These are phyloP conservation scores for Aureobasidium sp. DNA, from an alignment of 2,329 filamentous ascomycete genomes.

Conservation along the genomic window DNA sequence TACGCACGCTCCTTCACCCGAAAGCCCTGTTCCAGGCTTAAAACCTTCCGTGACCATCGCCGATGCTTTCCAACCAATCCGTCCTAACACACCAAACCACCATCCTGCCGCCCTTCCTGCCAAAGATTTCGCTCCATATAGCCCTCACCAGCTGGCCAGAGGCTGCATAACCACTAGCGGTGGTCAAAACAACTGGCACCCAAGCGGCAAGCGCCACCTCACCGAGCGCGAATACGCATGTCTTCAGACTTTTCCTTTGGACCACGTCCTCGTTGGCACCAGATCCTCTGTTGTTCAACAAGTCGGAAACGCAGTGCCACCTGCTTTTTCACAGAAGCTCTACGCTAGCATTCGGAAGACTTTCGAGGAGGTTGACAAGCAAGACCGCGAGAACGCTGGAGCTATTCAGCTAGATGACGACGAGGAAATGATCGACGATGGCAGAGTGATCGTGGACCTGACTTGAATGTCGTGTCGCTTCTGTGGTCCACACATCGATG, in stretches of 20 bases:
- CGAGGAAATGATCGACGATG: background rate
- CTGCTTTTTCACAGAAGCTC: conserved; percentile 29
- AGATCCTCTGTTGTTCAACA: conserved; percentile 45
- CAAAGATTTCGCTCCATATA: conserved; percentile 30
- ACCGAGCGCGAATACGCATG: conserved; percentile 60
- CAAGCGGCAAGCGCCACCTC: conserved; percentile 52
- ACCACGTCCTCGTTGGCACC: conserved; percentile 47
- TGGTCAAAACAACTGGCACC: conserved; percentile 56
- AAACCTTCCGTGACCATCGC: conserved; percentile 33
- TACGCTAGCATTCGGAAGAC: conserved; percentile 9
- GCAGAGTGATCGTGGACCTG: background rate
- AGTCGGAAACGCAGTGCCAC: conserved; percentile 73
- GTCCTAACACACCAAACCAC: conserved; percentile 24
- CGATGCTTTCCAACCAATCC: conserved; percentile 34
- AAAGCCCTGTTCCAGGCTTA: conserved; percentile 17
- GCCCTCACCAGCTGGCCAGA: conserved; percentile 40
- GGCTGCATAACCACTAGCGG: conserved; percentile 55
- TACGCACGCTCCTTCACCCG: conserved; percentile 19
- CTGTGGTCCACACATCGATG: background rate
- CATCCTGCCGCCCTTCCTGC: conserved; percentile 34
- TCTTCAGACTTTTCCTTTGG: conserved; percentile 59
- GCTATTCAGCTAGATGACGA: background rate
- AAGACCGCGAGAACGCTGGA: background rate
- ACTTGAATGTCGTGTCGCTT: background rate
- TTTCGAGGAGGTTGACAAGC: background rate